Percentiles rank a stretch among this genome's conserved stretches.
Conservation (phyloP, 176 grass and related monocot species). For the Hsuehochloa calcarea region DNA sequence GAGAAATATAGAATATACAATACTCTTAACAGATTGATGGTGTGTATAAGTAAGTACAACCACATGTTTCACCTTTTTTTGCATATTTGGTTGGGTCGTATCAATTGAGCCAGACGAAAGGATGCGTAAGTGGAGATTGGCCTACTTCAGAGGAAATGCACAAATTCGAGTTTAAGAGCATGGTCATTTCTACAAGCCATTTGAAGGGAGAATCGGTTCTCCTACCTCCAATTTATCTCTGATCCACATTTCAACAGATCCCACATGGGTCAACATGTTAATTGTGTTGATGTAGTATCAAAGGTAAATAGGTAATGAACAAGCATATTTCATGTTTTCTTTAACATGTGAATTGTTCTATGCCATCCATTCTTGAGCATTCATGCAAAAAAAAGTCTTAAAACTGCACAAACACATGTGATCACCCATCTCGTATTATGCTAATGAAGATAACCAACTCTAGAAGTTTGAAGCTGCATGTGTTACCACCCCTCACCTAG, state of each 20-base stretch:
- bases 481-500: neutral
- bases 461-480: neutral
- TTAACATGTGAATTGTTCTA: neutral
- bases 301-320: neutral
- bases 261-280: neutral
- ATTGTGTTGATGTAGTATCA: neutral
- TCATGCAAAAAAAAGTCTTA: neutral
- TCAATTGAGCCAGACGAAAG: neutral
- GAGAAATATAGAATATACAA: no score
- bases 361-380: neutral
- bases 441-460: neutral
- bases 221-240: neutral
- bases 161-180: neutral
- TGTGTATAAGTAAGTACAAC: neutral
- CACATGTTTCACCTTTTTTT: neutral
- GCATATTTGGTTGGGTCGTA: neutral
- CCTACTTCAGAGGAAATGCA: neutral
- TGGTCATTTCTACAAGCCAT: slow-evolving; percentile 1
- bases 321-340: slow-evolving; percentile 2
- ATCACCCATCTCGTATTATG: neutral
- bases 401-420: neutral
- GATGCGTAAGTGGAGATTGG: neutral
- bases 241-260: neutral
- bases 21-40: no score
- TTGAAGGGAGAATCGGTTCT: neutral